Percentiles rank a stretch among this genome's conserved stretches.
Evolutionary conservation across 805 yeast genomes (phyloP).

Genomic region (Candida qinlingensis): DNA sequence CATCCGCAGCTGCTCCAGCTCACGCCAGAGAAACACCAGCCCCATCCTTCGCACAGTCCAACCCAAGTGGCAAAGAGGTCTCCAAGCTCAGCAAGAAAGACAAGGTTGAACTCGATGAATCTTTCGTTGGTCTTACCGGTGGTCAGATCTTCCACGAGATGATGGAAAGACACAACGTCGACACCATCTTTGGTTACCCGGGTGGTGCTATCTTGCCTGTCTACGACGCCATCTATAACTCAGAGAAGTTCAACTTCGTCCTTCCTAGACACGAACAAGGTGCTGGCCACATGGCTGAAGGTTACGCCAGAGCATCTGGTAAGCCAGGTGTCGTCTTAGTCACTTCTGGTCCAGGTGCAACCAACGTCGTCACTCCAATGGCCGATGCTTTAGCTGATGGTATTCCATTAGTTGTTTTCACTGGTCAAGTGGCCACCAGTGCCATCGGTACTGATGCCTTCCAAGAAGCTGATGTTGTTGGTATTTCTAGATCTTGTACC

Average conservation of each 20-base stretch:
- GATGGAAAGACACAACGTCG: constrained; percentile 96
- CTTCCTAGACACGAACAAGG: constrained; percentile 98
- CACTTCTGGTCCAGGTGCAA: constrained; percentile 99
- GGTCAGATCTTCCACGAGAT: constrained; percentile 98
- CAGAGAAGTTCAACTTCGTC: constrained; percentile 82
- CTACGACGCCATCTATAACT: constrained; percentile 92
- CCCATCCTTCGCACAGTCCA: constrained; percentile 22
- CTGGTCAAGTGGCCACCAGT: constrained; percentile 94
- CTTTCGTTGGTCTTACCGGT: constrained; percentile 94
- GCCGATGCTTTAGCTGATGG: constrained; percentile 98
- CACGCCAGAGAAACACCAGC: constrained; percentile 23
- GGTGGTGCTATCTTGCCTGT: constrained; percentile 99
- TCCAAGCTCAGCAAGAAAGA: constrained; percentile 2
- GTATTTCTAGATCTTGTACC: constrained; percentile 95
- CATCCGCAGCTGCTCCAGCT: constrained; percentile 10
- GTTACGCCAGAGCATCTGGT: constrained; percentile 92
- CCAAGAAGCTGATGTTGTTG: constrained; percentile 98
- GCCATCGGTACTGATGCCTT: constrained; percentile 98
- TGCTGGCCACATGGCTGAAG: constrained; percentile 99
- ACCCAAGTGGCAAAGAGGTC: constrained; percentile 6
- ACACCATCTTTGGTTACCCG: constrained; percentile 94
- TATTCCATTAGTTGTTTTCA: constrained; percentile 91
- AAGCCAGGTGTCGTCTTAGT: constrained; percentile 97
- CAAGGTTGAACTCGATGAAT: constrained; percentile 55
- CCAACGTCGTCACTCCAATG: constrained; percentile 97